Conservation (phyloP, 2,329 filamentous ascomycete species). For the Colletotrichum kahawae region DNA sequence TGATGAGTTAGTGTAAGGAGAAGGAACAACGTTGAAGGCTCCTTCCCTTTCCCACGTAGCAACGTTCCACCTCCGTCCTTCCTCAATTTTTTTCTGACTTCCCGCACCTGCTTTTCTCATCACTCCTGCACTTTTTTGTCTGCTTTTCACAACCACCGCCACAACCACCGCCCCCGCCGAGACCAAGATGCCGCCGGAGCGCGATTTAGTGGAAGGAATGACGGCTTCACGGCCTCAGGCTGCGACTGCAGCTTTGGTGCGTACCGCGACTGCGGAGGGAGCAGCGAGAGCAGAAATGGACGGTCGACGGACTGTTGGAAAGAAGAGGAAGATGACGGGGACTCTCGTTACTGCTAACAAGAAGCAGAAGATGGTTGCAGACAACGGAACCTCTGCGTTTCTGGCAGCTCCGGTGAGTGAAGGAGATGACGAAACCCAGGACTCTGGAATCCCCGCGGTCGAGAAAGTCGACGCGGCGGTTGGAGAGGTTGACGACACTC, state of each 20-base stretch:
- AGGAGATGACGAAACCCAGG: too few species aligned
- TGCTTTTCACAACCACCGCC: neutral
- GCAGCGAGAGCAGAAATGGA: neutral
- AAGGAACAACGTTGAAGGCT: neutral
- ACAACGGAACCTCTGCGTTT: too few species aligned
- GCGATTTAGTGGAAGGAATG: neutral
- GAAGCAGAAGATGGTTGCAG: too few species aligned
- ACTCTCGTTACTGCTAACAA: too few species aligned
- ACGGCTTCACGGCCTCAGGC: neutral
- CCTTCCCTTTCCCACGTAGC: neutral
- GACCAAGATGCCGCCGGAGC: neutral
- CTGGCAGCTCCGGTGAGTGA: too few species aligned
- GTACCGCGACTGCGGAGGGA: neutral
- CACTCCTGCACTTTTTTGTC: neutral
- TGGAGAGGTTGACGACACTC: too few species aligned
- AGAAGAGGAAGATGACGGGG: neutral
- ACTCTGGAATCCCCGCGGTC: too few species aligned
- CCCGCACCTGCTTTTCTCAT: neutral
- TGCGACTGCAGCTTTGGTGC: neutral
- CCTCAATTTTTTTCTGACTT: neutral
- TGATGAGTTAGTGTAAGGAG: neutral
- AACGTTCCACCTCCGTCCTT: neutral
- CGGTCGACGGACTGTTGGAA: neutral
- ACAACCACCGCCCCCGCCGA: neutral
- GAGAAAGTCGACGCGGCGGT: too few species aligned